Evolutionary conservation across 2,329 filamentous ascomycete species (phyloP), one percentile per base, ranked within the genome.

Genomic region (Colletotrichum neosansevieriae): DNA sequence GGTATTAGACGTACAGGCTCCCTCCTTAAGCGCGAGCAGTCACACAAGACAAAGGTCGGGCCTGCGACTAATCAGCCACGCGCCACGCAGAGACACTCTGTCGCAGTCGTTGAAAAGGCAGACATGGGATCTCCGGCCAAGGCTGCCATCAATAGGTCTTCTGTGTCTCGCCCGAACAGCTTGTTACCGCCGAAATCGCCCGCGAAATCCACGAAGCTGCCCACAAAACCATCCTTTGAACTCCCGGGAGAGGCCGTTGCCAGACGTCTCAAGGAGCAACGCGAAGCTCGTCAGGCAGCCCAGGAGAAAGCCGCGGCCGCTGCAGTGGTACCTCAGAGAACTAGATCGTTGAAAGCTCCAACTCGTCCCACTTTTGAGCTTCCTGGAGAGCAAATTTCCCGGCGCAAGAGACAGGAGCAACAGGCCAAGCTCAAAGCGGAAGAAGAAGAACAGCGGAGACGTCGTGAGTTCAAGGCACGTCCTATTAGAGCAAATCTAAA

Each of bases 391-490:
- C 86, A 85, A 3, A 85, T 90, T 57, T 86, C 85, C 3, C 80
- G 84, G 2, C 79, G 82, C 32, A 87, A 89, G 78, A 80, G 84
- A 71, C 83, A 90, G 77, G 81, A 88, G 74, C 81, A 84, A 62
- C 84, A 89, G 73, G 81, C 86, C 65, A 85, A 83, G 70, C 77
- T 90, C 49, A 84, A 80, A 70, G 83, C 82, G 3, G 83, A 89
- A 72, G 87, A 88, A 72, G 88, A 90, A 71, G 88, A 89, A 71
- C 86, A 88, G 69, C 84, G 81, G 24, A 87, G 83, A 76, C 83
- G 84, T 63, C 86, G 88, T 63, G 87, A 90, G 73, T 91, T 91
- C 80, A 91, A 89, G 75, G 89, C 88, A 6, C 83, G 83, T 40
- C 88, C 89, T 17, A 75, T 88, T 42, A 84, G 84, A 47, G 78